These are phyloP conservation scores for Hydrangea macrophylla DNA, from an alignment of 148 eudicot genomes.

Conservation along the genomic window DNA sequence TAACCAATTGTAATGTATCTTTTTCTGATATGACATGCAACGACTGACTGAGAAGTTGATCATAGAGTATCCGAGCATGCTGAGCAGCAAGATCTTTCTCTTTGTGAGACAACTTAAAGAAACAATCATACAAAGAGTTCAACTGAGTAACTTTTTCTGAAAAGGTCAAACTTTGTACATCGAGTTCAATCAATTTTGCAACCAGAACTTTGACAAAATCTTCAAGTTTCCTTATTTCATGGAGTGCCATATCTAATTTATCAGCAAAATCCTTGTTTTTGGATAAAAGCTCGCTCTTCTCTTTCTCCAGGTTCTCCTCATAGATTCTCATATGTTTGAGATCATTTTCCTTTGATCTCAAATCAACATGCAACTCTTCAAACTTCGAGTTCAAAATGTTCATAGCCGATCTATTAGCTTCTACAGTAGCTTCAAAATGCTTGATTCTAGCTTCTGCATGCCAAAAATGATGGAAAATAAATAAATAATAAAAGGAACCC, in stretches of 20 bases:
- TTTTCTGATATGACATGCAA: conserved; percentile 51
- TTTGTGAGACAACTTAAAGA: conserved; percentile 41
- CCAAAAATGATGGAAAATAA: conserved; percentile 19
- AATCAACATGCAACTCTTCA: conserved; percentile 45
- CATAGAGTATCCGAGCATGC: conserved; percentile 50
- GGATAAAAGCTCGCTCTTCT: conserved; percentile 51
- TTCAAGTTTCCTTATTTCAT: conserved; percentile 62
- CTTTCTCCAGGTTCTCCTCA: conserved; percentile 51
- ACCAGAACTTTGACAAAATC: conserved; percentile 47
- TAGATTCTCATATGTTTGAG: conserved; percentile 42
- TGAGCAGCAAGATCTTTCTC: conserved; percentile 52
- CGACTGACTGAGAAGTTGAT: conserved; percentile 46
- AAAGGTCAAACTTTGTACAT: conserved; percentile 55
- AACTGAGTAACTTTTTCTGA: conserved; percentile 56
- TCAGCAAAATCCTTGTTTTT: conserved; percentile 44
- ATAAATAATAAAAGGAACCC: neutral
- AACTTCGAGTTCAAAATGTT: conserved; percentile 50
- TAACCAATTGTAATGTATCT: conserved; percentile 47
- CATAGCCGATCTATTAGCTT: conserved; percentile 36
- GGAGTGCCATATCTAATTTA: conserved; percentile 50
- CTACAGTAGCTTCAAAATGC: conserved; percentile 60
- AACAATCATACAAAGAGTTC: conserved; percentile 42
- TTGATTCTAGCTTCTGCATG: conserved; percentile 59
- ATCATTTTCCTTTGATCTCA: conserved; percentile 59
- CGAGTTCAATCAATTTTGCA: conserved; percentile 53